A percentile compares a stretch with the other conserved stretches of the same genome.
Conservation (phyloP, 371 early-diverging fungal species). For the Coemansia sp. region DNA sequence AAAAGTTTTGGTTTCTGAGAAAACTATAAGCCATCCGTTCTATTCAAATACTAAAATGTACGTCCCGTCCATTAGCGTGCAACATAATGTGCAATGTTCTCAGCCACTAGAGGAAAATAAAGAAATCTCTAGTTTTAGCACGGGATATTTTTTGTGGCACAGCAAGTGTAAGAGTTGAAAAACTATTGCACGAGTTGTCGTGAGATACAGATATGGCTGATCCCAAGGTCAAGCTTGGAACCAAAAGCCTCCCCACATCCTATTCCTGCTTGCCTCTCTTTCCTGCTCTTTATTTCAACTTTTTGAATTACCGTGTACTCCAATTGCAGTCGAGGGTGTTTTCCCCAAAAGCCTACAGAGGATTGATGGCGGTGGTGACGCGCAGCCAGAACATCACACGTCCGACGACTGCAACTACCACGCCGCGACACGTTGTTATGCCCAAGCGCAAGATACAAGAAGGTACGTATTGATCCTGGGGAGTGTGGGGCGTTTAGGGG, state of each 20-base stretch:
- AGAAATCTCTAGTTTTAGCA: no score
- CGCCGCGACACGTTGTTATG: constrained; percentile 6
- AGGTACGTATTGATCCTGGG: constrained; percentile 21
- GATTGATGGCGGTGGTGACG: constrained; percentile 45
- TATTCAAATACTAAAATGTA: background rate
- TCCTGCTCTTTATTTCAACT: background rate
- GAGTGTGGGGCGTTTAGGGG: background rate
- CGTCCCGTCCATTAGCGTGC: background rate
- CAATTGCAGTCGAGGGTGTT: background rate
- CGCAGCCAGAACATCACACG: constrained; percentile 29
- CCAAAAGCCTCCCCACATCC: background rate
- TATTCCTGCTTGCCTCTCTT: background rate
- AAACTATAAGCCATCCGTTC: background rate
- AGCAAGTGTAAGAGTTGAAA: no score
- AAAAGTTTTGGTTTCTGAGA: background rate
- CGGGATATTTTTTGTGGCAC: background rate
- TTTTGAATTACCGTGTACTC: background rate
- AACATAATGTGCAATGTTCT: background rate
- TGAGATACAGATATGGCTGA: no score
- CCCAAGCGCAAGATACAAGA: constrained; percentile 42
- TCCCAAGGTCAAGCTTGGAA: background rate
- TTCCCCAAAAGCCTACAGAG: background rate
- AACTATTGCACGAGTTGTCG: no score
- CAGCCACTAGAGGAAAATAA: background rate
- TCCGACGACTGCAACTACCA: constrained; percentile 1